Percentiles rank a stretch among this genome's conserved stretches.
Evolutionary conservation across 305 asterid species (phyloP).

Genomic region (Ilex paraguariensis): DNA sequence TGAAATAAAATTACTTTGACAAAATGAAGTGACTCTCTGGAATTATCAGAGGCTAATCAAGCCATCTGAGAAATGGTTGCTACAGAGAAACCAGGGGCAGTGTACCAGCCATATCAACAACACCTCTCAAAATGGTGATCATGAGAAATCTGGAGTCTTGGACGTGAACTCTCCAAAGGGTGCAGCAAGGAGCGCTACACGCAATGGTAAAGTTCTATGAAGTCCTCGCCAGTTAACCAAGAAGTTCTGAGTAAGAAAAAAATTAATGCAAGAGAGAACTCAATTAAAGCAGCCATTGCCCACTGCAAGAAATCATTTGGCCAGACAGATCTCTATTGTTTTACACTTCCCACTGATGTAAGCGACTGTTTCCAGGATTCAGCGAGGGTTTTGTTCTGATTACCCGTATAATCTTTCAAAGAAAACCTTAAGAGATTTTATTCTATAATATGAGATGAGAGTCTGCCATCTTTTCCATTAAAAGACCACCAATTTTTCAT

Average conservation of each 20-base stretch:
- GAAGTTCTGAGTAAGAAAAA: not conserved
- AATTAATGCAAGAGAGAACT: conserved; percentile 16
- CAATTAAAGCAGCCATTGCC: conserved; percentile 32
- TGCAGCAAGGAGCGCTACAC: not conserved
- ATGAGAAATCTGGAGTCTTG: not conserved
- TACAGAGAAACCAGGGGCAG: too few relatives aligned
- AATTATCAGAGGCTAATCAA: not conserved
- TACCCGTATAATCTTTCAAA: too few relatives aligned
- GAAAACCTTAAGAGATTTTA: too few relatives aligned
- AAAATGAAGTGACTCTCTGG: too few relatives aligned
- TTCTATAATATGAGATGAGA: too few relatives aligned
- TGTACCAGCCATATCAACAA: too few relatives aligned
- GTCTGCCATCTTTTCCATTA: too few relatives aligned
- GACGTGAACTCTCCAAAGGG: conserved; percentile 9
- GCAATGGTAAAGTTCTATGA: conserved; percentile 21
- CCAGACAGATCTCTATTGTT: not conserved
- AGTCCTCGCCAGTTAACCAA: conserved; percentile 25
- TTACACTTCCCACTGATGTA: not conserved
- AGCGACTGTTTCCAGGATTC: too few relatives aligned
- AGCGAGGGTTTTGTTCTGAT: too few relatives aligned
- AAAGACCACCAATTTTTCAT: too few relatives aligned
- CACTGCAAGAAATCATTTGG: conserved; percentile 32
- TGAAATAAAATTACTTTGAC: too few relatives aligned
- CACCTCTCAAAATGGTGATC: too few relatives aligned
- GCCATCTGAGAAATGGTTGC: conserved; percentile 9